Evolutionary conservation across 257 asterid species (phyloP), one percentile per base, ranked within the genome.

Genomic region (Osmanthus fragrans): DNA sequence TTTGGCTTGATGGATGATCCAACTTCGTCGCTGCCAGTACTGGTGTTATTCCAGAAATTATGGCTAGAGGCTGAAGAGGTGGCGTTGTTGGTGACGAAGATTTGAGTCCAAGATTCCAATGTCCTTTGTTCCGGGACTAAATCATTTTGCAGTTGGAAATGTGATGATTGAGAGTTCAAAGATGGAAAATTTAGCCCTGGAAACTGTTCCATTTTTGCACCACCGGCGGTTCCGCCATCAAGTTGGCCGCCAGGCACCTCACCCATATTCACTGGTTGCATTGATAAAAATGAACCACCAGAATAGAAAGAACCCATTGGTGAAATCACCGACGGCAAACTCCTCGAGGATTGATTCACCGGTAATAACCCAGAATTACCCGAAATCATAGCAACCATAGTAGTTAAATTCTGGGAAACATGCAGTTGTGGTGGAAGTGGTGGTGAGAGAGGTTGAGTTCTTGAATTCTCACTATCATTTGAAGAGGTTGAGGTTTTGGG

Each of bases 71-170:
- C 32, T 71, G 56, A 42, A 30, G 78, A 66, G 29, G 45, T 19
- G 2, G 54, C 71, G 69, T 25, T 75, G 67, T 34, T 71, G 81
- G 49, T 67, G 70, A 65, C 66, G 42, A 51, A 78, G 30, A 71
- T 39, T 4, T 73, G 80, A 21, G 73, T 84, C 87, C 87, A 84
- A 56, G 83, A 72, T 68, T 72, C 70, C 75, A 78, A 23, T 75
- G 67, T 71, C 76, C 68, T 80, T 13, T 77, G 73, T 49, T 70
- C 66, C 34, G 73, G 75, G 70, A 56, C 67, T 27, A 47, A 36
- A 32, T 72, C 83, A 18, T 13, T 33, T 18, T 75, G 45, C 39
- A 72, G 77, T 13, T 34, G 70, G 15, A 73, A 36, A 37, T 82
- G 82, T 15, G 60, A 47, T 3, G 33, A 33, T 25, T 30, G 84